Conservation (phyloP, 1,139 yeast genomes). For the Yamadazyma kanchanaburiensis region DNA sequence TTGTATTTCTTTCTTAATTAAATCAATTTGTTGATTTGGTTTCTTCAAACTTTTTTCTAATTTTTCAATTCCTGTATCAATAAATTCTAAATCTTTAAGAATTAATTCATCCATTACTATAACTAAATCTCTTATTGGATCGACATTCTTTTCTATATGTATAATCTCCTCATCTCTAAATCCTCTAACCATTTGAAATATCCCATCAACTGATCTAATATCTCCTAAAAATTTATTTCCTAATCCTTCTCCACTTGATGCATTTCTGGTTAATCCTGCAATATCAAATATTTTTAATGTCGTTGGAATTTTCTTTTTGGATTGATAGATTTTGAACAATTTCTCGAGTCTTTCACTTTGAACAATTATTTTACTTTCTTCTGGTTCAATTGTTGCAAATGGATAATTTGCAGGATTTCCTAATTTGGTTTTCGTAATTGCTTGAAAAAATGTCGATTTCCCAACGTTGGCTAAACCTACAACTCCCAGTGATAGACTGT, state of each 20-base stretch:
- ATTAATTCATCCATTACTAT: constrained; percentile 71
- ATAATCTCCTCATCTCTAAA: constrained; percentile 67
- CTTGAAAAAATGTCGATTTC: constrained; percentile 63
- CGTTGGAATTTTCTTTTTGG: constrained; percentile 53
- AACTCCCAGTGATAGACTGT: constrained; percentile 52
- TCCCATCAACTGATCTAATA: constrained; percentile 71
- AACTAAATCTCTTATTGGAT: constrained; percentile 65
- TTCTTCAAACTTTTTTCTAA: constrained; percentile 40
- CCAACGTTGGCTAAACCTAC: constrained; percentile 81
- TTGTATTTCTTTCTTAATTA: constrained; percentile 39
- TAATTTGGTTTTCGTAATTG: constrained; percentile 64
- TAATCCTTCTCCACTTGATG: constrained; percentile 72
- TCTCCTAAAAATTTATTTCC: constrained; percentile 74
- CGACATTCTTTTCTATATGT: constrained; percentile 61
- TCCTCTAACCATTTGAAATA: constrained; percentile 68
- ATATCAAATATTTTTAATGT: constrained; percentile 64
- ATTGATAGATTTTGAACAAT: constrained; percentile 41
- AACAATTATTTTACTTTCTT: constrained; percentile 59
- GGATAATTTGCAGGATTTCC: constrained; percentile 83
- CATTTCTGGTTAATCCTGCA: constrained; percentile 74
- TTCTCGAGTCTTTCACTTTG: constrained; percentile 50
- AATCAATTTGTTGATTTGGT: constrained; percentile 24
- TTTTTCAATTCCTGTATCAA: constrained; percentile 53
- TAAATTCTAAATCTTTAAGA: constrained; percentile 67
- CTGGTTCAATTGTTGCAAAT: constrained; percentile 76